Conservation (phyloP, 805 yeast genomes). For the Suhomyces sp. region DNA sequence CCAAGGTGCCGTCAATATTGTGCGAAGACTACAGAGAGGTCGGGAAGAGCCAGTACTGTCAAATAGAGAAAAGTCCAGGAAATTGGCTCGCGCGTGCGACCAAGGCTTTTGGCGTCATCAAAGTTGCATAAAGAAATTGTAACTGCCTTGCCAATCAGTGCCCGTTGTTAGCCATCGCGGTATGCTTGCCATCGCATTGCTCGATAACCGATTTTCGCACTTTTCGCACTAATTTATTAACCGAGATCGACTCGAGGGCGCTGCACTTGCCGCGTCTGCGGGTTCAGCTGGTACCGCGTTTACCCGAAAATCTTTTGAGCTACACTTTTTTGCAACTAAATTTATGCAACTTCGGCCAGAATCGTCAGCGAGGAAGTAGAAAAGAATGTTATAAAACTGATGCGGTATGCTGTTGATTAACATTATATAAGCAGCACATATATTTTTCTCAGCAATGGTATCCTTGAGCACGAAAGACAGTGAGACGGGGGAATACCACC, state of each 20-base stretch:
- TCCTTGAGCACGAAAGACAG: conserved; percentile 1
- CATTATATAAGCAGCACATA: too few species aligned
- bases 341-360: not conserved
- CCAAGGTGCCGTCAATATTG: not conserved
- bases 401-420: not conserved
- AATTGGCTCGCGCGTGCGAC: too few species aligned
- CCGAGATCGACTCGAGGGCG: not conserved
- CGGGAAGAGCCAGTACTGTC: too few species aligned
- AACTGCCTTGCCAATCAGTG: not conserved
- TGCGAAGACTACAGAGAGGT: not conserved
- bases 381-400: not conserved
- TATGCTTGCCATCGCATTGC: not conserved
- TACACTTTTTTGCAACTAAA: not conserved
- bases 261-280: not conserved
- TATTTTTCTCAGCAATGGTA: not conserved
- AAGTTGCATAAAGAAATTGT: too few species aligned
- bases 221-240: not conserved
- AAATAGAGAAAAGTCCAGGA: too few species aligned
- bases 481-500: conserved; percentile 1
- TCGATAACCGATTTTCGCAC: not conserved
- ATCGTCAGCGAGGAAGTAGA: not conserved
- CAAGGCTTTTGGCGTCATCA: too few species aligned
- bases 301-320: not conserved
- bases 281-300: not conserved
- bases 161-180: not conserved